These are phyloP conservation scores for Gonapodya sp. DNA, from an alignment of 192 early-diverging fungal genomes.

Conservation along the genomic window DNA sequence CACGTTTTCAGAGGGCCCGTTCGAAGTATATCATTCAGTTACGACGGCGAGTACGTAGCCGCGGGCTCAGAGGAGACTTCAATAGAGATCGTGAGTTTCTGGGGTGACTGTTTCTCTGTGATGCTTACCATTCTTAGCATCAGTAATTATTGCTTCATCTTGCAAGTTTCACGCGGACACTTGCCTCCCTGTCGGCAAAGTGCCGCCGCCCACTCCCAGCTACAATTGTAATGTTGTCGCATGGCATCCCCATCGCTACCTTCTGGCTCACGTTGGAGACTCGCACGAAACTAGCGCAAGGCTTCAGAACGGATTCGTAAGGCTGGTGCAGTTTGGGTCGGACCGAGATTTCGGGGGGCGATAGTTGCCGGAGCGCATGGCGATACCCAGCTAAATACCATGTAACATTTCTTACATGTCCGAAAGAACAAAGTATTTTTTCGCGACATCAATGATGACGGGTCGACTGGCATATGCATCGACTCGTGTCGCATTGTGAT, in stretches of 20 bases:
- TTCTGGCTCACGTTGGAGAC: not conserved
- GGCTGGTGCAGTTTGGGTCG: not conserved
- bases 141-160: not conserved
- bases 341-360: too few relatives aligned
- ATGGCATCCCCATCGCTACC: not conserved
- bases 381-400: too few relatives aligned
- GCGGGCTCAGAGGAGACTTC: not conserved
- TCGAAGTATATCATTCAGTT: not conserved
- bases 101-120: too few relatives aligned
- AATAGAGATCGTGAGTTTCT: constrained; percentile 9
- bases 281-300: not conserved
- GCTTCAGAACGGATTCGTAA: not conserved
- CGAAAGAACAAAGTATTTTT: too few relatives aligned
- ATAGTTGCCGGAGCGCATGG: too few relatives aligned
- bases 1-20: constrained; percentile 3
- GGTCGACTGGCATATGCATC: too few relatives aligned
- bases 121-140: not conserved
- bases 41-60: constrained; percentile 5
- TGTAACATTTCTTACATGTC: too few relatives aligned
- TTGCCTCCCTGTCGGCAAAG: not conserved
- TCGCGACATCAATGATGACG: too few relatives aligned
- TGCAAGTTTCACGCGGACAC: not conserved
- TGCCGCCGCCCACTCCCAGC: not conserved
- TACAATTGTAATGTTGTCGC: not conserved
- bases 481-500: too few relatives aligned